These are phyloP conservation scores for Boechera retrofracta DNA, from an alignment of 345 rosid species.

Conservation along the genomic window DNA sequence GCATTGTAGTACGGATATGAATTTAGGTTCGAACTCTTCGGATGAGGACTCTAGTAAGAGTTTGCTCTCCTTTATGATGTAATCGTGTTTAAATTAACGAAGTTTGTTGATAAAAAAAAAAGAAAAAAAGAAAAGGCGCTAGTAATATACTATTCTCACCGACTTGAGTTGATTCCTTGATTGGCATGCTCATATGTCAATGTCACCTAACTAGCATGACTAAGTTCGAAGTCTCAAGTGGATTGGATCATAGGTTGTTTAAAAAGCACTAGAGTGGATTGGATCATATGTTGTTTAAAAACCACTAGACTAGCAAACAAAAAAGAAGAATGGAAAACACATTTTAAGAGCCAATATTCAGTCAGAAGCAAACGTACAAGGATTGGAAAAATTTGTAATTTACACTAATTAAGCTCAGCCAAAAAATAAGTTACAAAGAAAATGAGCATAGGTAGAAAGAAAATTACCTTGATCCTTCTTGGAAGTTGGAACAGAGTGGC, in stretches of 20 bases:
- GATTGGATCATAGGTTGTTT: background rate
- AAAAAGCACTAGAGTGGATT: background rate
- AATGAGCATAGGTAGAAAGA: background rate
- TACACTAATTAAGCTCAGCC: background rate
- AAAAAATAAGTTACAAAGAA: background rate
- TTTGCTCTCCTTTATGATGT: too few relatives aligned
- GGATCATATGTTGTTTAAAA: slow-evolving; percentile 1
- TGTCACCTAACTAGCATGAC: slow-evolving; percentile 13
- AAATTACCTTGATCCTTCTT: background rate
- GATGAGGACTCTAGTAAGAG: too few relatives aligned
- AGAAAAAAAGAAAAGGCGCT: background rate
- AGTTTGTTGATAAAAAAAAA: too few relatives aligned
- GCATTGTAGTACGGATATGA: too few relatives aligned
- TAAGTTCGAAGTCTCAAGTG: slow-evolving; percentile 12
- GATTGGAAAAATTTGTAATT: background rate
- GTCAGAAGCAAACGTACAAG: slow-evolving; percentile 6
- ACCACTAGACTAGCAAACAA: background rate
- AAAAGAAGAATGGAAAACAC: background rate
- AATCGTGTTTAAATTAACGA: too few relatives aligned
- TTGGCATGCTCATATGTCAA: slow-evolving; percentile 16
- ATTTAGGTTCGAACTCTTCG: too few relatives aligned
- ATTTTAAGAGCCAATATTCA: slow-evolving; percentile 1
- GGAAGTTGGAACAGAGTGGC: background rate
- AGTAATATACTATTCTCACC: background rate
- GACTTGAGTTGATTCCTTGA: background rate